A percentile compares a stretch with the other conserved stretches of the same genome.
Evolutionary conservation across 2,329 filamentous ascomycete genomes (phyloP).

Genomic region (Diaporthe velutina): DNA sequence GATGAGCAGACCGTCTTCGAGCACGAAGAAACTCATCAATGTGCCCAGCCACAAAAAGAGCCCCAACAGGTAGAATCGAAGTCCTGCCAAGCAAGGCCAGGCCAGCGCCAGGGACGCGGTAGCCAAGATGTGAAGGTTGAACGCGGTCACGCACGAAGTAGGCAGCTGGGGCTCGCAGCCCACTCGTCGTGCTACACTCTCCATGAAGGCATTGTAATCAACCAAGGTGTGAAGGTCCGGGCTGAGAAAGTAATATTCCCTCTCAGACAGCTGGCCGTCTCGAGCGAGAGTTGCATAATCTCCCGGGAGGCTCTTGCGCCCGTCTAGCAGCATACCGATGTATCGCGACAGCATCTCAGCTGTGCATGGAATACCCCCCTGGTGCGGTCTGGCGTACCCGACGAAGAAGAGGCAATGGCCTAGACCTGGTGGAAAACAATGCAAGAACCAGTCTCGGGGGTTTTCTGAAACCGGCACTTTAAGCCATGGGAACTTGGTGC

Average conservation of each 20-base stretch:
- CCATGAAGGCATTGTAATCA: slow-evolving; percentile 15
- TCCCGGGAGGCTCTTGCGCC: neutral
- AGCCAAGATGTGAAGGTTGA: slow-evolving; percentile 5
- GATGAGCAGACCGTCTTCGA: slow-evolving; percentile 4
- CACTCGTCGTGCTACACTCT: neutral
- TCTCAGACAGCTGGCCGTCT: neutral
- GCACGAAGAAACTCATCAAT: neutral
- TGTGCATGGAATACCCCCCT: neutral
- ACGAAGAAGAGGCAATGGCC: neutral
- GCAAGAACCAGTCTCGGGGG: slow-evolving; percentile 1
- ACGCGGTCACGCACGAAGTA: neutral
- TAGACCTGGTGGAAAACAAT: neutral
- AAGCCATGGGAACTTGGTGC: neutral
- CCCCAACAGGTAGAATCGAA: neutral
- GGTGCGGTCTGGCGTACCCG: neutral
- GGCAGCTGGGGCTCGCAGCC: slow-evolving; percentile 3
- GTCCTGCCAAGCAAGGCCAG: neutral
- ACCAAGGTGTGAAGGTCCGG: slow-evolving; percentile 16
- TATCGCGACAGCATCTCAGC: slow-evolving; percentile 4
- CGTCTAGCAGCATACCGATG: neutral
- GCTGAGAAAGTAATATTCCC: slow-evolving; percentile 5
- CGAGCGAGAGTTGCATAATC: neutral
- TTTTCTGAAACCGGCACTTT: neutral
- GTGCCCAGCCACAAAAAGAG: neutral
- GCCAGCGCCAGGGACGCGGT: neutral